These are phyloP conservation scores for Vanrija sp. DNA, from an alignment of 1,284 basidiomycete genomes.

Conservation along the genomic window DNA sequence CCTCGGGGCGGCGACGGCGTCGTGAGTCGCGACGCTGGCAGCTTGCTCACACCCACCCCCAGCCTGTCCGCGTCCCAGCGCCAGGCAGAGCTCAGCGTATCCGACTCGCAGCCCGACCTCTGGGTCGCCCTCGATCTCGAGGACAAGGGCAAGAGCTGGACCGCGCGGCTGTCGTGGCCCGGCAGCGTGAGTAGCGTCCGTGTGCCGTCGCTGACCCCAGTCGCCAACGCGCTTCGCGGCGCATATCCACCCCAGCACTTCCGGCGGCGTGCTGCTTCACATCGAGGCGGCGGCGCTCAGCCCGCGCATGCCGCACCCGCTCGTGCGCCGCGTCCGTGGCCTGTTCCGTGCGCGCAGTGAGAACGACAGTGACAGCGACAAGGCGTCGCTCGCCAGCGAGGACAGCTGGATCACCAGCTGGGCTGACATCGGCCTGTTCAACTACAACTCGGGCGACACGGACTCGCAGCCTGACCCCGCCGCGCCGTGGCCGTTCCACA, in stretches of 20 bases:
- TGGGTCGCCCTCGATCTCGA: constrained; percentile 19
- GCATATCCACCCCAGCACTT: background rate
- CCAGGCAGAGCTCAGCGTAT: constrained; percentile 9
- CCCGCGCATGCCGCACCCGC: constrained; percentile 22
- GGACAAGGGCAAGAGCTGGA: constrained; percentile 22
- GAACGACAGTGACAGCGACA: too few species aligned
- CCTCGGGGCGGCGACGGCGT: background rate
- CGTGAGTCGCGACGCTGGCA: too few species aligned
- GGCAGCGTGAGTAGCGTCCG: constrained; percentile 17
- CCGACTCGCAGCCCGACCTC: constrained; percentile 9
- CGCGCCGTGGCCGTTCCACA: constrained; percentile 9
- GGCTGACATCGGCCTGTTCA: too few species aligned
- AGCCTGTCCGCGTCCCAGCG: background rate
- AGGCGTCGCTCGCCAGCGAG: background rate
- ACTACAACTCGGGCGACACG: background rate
- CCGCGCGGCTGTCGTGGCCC: constrained; percentile 39
- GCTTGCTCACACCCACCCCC: background rate
- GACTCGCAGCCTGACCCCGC: too few species aligned
- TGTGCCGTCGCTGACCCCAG: constrained; percentile 8
- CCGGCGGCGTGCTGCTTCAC: constrained; percentile 10
- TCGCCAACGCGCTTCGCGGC: constrained; percentile 21
- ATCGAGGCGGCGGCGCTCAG: constrained; percentile 19
- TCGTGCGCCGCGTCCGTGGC: background rate
- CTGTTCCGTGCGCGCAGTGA: too few species aligned
- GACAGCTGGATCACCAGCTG: background rate